Evolutionary conservation across 2,329 filamentous ascomycete genomes (phyloP).

Genomic region (Scedosporium aurantiacum): DNA sequence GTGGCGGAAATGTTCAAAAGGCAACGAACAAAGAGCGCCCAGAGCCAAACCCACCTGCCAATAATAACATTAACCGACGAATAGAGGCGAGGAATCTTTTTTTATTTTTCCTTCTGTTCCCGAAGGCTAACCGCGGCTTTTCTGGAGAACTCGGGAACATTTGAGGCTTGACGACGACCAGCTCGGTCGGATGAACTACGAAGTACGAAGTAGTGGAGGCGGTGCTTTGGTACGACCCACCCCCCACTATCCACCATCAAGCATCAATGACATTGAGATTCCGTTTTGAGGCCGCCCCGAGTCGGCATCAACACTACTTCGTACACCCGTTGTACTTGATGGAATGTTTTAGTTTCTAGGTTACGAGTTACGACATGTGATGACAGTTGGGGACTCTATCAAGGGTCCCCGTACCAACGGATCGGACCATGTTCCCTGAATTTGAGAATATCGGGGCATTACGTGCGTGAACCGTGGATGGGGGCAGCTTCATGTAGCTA

Average conservation of each 20-base stretch:
- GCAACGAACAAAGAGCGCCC: neutral
- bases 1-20: slow-evolving; percentile 9
- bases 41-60: neutral
- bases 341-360: neutral
- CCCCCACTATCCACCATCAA: no score
- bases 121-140: slow-evolving; percentile 1
- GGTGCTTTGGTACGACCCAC: no score
- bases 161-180: neutral
- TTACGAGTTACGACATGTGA: neutral
- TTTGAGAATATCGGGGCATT: no score
- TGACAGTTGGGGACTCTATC: neutral
- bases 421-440: no score
- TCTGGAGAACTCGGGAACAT: neutral
- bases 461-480: no score
- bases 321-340: neutral
- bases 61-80: neutral
- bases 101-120: neutral
- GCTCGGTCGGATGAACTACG: neutral
- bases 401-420: no score
- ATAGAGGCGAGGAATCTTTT: neutral
- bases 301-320: neutral
- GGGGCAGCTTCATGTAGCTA: no score
- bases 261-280: no score
- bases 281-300: neutral
- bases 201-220: no score